Conservation (phyloP, 140 eudicot genomes). For the Senecio squalidus region DNA sequence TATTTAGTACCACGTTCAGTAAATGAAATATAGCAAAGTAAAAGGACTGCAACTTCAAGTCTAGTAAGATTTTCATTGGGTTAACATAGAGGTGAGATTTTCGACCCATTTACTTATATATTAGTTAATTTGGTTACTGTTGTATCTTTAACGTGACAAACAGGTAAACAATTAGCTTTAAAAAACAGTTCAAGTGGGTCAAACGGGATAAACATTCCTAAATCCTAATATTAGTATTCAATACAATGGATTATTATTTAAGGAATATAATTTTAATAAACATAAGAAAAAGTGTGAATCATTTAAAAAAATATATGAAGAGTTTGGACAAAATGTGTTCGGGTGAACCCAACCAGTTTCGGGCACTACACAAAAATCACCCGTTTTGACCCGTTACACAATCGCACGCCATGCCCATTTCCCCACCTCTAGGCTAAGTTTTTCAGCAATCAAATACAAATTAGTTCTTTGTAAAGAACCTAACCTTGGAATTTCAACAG, state of each 20-base stretch:
- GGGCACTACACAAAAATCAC: too few species aligned
- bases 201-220: background rate
- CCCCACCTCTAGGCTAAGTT: background rate
- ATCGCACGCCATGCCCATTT: background rate
- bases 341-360: too few species aligned
- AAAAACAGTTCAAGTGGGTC: background rate
- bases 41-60: background rate
- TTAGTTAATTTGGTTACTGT: background rate
- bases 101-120: background rate
- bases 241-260: background rate
- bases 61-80: background rate
- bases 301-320: too few species aligned
- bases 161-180: background rate
- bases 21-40: background rate
- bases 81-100: background rate
- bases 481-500: slow-evolving; percentile 79
- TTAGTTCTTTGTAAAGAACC: slow-evolving; percentile 14
- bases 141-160: background rate
- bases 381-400: background rate
- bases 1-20: slow-evolving; percentile 2
- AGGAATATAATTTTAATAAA: too few species aligned
- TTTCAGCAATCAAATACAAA: background rate
- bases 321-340: too few species aligned
- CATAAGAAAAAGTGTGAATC: too few species aligned
- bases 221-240: too few species aligned